phyloP scores from a whole-genome alignment of 345 rosid species.

The Salix arbutifolia region DNA sequence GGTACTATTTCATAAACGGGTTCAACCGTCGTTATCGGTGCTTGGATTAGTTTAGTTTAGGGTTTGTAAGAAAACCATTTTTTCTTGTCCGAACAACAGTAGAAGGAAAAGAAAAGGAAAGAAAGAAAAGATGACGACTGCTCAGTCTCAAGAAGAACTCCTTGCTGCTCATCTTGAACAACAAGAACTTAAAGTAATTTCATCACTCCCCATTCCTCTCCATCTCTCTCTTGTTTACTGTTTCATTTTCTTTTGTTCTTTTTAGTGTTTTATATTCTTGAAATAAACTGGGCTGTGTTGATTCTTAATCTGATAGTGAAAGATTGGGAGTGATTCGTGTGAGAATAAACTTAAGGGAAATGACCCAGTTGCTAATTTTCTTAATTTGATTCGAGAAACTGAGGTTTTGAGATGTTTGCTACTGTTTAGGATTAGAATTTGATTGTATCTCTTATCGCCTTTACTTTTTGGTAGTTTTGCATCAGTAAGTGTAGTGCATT shows the following conservation, averaged over 20 bases:
- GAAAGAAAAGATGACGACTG: conserved; percentile 42
- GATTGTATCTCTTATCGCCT: background rate
- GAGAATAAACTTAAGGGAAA: background rate
- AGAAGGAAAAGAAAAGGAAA: background rate
- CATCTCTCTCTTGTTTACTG: background rate
- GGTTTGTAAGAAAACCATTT: background rate
- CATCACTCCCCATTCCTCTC: background rate
- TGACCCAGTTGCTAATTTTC: background rate
- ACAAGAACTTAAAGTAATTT: conserved; percentile 50
- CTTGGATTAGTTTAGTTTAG: too few relatives aligned
- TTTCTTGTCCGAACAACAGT: background rate
- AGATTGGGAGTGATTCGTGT: background rate
- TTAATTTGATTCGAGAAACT: background rate
- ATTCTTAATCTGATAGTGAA: background rate
- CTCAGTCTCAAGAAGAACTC: conserved; percentile 60
- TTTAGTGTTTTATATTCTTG: background rate
- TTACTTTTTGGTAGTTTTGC: background rate
- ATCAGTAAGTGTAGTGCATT: background rate
- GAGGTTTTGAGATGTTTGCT: background rate
- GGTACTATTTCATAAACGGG: too few relatives aligned
- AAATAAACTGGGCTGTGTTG: background rate
- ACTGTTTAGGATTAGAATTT: background rate
- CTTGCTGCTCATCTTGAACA: conserved; percentile 58
- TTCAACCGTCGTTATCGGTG: too few relatives aligned
- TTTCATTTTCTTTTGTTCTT: background rate